phyloP scores from a whole-genome alignment of 208 protist species.

The Jaenimonas drosophilae region DNA sequence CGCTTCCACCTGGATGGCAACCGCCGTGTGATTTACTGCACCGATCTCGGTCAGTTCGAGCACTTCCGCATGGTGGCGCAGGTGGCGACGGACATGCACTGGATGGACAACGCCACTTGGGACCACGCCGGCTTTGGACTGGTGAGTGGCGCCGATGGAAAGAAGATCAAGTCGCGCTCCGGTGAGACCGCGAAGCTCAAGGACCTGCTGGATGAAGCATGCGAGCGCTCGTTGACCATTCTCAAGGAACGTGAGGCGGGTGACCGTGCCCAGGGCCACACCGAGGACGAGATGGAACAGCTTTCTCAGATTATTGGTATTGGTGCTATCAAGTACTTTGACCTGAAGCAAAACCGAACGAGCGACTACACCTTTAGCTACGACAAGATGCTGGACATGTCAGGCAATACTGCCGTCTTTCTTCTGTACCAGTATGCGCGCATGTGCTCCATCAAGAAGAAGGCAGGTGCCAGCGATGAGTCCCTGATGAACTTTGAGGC shows the following conservation, averaged over 20 bases:
- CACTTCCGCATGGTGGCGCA: slow-evolving; percentile 92
- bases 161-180: slow-evolving; percentile 95
- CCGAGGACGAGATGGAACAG: slow-evolving; percentile 65
- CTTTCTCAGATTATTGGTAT: slow-evolving; percentile 90
- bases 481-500: slow-evolving; percentile 38
- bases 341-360: slow-evolving; percentile 91
- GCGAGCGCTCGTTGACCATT: slow-evolving; percentile 72
- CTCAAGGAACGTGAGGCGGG: slow-evolving; percentile 72
- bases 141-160: slow-evolving; percentile 86
- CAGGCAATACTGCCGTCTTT: slow-evolving; percentile 96
- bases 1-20: slow-evolving; percentile 81
- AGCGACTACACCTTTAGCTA: slow-evolving; percentile 95
- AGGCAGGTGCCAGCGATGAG: slow-evolving; percentile 59
- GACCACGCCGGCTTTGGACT: slow-evolving; percentile 92
- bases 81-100: slow-evolving; percentile 81
- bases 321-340: slow-evolving; percentile 96
- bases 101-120: slow-evolving; percentile 78
- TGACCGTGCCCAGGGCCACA: slow-evolving; percentile 71
- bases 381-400: slow-evolving; percentile 94
- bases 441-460: slow-evolving; percentile 91
- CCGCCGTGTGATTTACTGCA: slow-evolving; percentile 92
- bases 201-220: slow-evolving; percentile 94
- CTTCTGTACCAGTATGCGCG: slow-evolving; percentile 97
- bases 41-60: slow-evolving; percentile 92
- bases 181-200: slow-evolving; percentile 93